Base-by-base conservation (phyloP, 805 yeast species). In the Cyberlindnera euphorbiiphila region DNA sequence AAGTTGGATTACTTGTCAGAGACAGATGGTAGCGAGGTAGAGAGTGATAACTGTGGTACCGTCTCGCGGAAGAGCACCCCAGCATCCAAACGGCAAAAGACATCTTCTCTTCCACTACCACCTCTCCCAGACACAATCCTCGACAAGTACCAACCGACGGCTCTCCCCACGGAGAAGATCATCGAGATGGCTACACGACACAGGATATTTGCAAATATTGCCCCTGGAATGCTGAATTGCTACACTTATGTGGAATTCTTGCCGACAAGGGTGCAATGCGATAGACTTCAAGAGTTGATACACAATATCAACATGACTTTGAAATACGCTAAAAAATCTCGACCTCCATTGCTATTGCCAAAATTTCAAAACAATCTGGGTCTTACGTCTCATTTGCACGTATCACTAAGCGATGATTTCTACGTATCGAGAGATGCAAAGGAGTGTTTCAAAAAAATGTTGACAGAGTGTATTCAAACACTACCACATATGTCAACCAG, bases 321-420 rank as follows among this genome's bases (percentile, higher is more conserved):
- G 20, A 29, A 39, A 17, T 37, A 31, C 16, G 25, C 42, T n/a
- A 32, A 41, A 4, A 9, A 7, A 2, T 11, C 26, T 6, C 23
- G 23, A 1, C 48, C 50, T 9, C 15, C 40, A 9, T 39, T 39
- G 2, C 25, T 35, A 25, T 20, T 25, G 16, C 47, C 51, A 1
- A 9, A 41, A 1, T 46, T 26, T 21, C 20, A 34, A 9, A 36
- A 34, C n/a, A 28, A 18, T 2, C 12, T 40, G 17, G 40, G 40
- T 3, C 17, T 39, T 2, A 16, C 32, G 3, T n/a, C 15, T 9
- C 47, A 46, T 5, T 19, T 49, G 17, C 53, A 49, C 15, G 25
- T 46, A 5, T 49, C 53, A 10, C 21, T 49, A 9, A 36, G 36
- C 3, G 41, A 35, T 10, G 43, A 44, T 26, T 41, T 46, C 26